These are phyloP conservation scores for Phragmites australis DNA, from an alignment of 176 grass and related monocot species.

Conservation along the genomic window DNA sequence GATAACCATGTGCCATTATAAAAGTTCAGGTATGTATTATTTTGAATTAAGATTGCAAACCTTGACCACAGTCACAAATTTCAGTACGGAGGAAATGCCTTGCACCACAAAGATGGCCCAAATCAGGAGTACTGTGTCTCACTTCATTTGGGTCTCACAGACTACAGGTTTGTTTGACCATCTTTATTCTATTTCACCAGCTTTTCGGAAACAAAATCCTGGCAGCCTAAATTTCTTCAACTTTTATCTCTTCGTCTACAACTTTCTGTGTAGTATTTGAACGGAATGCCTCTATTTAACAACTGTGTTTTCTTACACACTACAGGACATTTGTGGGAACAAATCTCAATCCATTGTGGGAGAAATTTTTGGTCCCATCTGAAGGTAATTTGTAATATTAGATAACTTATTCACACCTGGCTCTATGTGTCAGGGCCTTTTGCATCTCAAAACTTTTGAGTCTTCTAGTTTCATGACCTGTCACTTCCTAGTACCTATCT, in stretches of 20 bases:
- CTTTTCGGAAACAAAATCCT: not conserved
- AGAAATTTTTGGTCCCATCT: slow-evolving; percentile 72
- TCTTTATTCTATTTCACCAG: slow-evolving; percentile 2
- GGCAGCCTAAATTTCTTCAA: not conserved
- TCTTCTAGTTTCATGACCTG: not conserved
- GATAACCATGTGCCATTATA: not conserved
- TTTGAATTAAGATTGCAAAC: not conserved
- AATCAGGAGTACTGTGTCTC: slow-evolving; percentile 46
- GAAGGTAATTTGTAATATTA: slow-evolving; percentile 56
- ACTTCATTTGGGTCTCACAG: slow-evolving; percentile 89
- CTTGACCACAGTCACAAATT: slow-evolving; percentile 33
- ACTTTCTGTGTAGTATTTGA: slow-evolving; percentile 8
- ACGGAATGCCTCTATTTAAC: not conserved
- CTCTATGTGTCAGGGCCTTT: not conserved
- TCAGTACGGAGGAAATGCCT: slow-evolving; percentile 72
- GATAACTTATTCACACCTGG: not conserved
- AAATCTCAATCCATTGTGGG: slow-evolving; percentile 87
- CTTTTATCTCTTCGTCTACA: not conserved
- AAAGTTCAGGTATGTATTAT: slow-evolving; percentile 16
- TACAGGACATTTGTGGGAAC: slow-evolving; percentile 95
- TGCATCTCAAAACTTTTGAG: not conserved
- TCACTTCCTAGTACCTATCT: not conserved
- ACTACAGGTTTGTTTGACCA: slow-evolving; percentile 69
- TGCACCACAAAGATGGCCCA: slow-evolving; percentile 47
- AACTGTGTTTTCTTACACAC: slow-evolving; percentile 16